These are phyloP conservation scores for Gymnopilus dilepis DNA, from an alignment of 768 basidiomycete species.

Conservation along the genomic window DNA sequence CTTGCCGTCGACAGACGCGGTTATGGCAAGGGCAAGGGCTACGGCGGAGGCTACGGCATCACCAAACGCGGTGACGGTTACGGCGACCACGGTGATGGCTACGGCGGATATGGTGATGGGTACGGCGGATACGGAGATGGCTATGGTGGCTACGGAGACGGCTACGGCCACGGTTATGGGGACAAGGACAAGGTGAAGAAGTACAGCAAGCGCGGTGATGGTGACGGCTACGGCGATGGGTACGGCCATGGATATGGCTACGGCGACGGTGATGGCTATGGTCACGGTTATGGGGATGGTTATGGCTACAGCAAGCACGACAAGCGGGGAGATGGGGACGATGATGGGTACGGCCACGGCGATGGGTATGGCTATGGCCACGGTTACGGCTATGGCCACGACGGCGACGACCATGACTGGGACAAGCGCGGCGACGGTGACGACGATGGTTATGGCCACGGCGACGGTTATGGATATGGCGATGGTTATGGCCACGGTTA, in stretches of 20 bases:
- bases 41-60: background rate
- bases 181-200: background rate
- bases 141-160: background rate
- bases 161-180: background rate
- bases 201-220: background rate
- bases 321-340: background rate
- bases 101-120: background rate
- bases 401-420: background rate
- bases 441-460: too few relatives aligned
- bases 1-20: slow-evolving; percentile 1
- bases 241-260: background rate
- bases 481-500: background rate
- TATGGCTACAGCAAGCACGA: background rate
- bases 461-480: background rate
- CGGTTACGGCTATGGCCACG: background rate
- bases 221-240: background rate
- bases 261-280: background rate
- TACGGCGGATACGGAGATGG: background rate
- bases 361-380: background rate
- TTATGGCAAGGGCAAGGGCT: background rate
- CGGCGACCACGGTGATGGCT: background rate
- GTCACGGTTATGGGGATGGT: background rate
- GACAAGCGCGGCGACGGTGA: background rate
- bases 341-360: background rate
- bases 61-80: background rate